These are phyloP conservation scores for Globisporangium cystogenes DNA, from an alignment of 352 stramenopile genomes.

Conservation along the genomic window DNA sequence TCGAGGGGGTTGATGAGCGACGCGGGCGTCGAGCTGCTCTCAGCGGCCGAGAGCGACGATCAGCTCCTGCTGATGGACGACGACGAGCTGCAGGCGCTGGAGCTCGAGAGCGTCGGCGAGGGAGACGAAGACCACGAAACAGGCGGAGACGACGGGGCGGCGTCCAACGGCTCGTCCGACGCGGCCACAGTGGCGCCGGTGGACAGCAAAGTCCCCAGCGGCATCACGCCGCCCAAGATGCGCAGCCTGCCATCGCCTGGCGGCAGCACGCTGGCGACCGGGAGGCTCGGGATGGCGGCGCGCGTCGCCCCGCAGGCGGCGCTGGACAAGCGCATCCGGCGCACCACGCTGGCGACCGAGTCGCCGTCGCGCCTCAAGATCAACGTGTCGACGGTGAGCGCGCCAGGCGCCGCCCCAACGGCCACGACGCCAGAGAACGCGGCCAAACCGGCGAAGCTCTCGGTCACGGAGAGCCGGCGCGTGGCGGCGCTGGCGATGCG, in stretches of 20 bases:
- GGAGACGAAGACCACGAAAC: background rate
- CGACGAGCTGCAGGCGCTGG: background rate
- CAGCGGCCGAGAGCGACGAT: constrained; percentile 1
- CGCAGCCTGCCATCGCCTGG: constrained; percentile 12
- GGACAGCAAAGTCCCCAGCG: constrained; percentile 8
- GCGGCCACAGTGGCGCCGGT: constrained; percentile 8
- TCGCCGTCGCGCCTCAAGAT: constrained; percentile 10
- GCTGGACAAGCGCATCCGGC: constrained; percentile 11
- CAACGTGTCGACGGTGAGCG: background rate
- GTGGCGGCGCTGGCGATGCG: constrained; percentile 29
- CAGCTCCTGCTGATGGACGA: background rate
- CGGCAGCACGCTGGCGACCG: constrained; percentile 13
- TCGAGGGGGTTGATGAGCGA: background rate
- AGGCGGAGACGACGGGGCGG: background rate
- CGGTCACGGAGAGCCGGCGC: constrained; percentile 22
- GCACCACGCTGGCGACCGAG: constrained; percentile 8
- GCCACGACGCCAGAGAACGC: background rate
- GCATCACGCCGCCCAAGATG: constrained; percentile 20
- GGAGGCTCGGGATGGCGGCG: constrained; percentile 36
- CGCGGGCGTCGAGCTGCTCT: background rate
- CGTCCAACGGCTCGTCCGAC: constrained; percentile 12
- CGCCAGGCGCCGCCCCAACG: background rate
- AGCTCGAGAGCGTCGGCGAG: background rate
- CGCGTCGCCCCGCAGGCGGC: constrained; percentile 16
- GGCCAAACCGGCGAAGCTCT: constrained; percentile 21